Percentiles rank a stretch among this genome's conserved stretches.
phyloP scores from a whole-genome alignment of 2,329 filamentous ascomycete species.

The Nectriaceae sp. region DNA sequence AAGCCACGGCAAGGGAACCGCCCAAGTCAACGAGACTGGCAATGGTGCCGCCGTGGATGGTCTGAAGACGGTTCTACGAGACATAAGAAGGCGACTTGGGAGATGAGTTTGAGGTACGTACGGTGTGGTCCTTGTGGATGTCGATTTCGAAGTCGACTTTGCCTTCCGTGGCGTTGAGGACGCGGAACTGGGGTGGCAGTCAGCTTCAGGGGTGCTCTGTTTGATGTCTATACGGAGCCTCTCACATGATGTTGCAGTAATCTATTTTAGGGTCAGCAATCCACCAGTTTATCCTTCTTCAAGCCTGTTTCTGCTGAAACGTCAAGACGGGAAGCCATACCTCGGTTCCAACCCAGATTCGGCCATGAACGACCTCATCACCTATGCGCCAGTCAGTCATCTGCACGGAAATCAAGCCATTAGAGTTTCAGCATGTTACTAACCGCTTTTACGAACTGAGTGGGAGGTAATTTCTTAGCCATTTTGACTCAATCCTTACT shows the following conservation, averaged over 20 bases:
- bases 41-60: slow-evolving; percentile 77
- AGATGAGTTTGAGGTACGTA: slow-evolving; percentile 39
- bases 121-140: slow-evolving; percentile 74
- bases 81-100: neutral
- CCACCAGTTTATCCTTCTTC: slow-evolving; percentile 6
- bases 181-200: slow-evolving; percentile 58
- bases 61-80: slow-evolving; percentile 70
- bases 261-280: slow-evolving; percentile 13
- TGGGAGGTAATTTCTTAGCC: slow-evolving; percentile 37
- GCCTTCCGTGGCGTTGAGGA: slow-evolving; percentile 65
- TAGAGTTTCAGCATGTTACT: neutral
- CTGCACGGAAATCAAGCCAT: neutral
- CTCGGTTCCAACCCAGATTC: slow-evolving; percentile 88
- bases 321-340: slow-evolving; percentile 45
- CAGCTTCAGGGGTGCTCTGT: accelerated
- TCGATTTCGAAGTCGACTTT: slow-evolving; percentile 75
- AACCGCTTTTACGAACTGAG: slow-evolving; percentile 38
- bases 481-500: slow-evolving; percentile 16
- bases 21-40: slow-evolving; percentile 73
- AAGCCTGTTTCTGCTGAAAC: slow-evolving; percentile 5
- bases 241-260: slow-evolving; percentile 17
- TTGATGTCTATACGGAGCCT: too few relatives aligned
- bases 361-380: slow-evolving; percentile 81
- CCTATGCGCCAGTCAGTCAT: slow-evolving; percentile 49
- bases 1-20: slow-evolving; percentile 66